Conservation (phyloP, 768 basidiomycete genomes). For the Pulveroboletus ravenelii region DNA sequence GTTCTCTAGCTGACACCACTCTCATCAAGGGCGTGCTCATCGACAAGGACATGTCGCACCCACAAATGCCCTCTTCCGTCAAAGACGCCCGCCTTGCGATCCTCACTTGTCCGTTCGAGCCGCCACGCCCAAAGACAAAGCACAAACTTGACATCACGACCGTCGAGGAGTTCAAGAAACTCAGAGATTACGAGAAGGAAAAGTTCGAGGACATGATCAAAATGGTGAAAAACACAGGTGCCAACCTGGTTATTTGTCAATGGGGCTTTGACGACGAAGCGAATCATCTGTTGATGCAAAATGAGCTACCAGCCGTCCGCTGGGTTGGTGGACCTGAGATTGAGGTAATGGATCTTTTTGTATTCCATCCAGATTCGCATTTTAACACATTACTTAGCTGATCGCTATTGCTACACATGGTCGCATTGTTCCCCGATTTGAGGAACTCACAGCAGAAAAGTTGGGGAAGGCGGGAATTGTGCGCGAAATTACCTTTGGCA, state of each 20-base stretch:
- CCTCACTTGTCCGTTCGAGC: constrained; percentile 98
- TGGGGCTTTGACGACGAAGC: constrained; percentile 99
- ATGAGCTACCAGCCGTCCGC: constrained; percentile 92
- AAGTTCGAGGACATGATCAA: constrained; percentile 98
- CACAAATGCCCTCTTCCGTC: constrained; percentile 91
- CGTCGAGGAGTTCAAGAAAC: constrained; percentile 94
- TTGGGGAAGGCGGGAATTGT: constrained; percentile 92
- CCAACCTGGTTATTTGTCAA: constrained; percentile 98
- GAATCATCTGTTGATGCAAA: constrained; percentile 97
- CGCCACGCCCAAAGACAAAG: constrained; percentile 98
- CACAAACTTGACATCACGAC: constrained; percentile 96
- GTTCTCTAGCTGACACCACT: constrained; percentile 89
- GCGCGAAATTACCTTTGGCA: constrained; percentile 92
- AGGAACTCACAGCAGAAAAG: constrained; percentile 88
- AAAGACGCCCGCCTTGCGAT: constrained; percentile 91
- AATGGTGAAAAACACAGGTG: constrained; percentile 91
- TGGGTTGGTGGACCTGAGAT: constrained; percentile 99
- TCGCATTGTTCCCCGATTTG: constrained; percentile 96
- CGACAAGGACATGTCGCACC: constrained; percentile 99
- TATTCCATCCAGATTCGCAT: background rate
- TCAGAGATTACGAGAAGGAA: constrained; percentile 91
- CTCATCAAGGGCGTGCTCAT: constrained; percentile 97
- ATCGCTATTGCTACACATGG: constrained; percentile 99
- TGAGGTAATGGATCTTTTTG: constrained; percentile 52
- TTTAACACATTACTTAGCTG: constrained; percentile 44